phyloP scores from a whole-genome alignment of 2,329 filamentous ascomycete species.

The Penicillium janthinellum region DNA sequence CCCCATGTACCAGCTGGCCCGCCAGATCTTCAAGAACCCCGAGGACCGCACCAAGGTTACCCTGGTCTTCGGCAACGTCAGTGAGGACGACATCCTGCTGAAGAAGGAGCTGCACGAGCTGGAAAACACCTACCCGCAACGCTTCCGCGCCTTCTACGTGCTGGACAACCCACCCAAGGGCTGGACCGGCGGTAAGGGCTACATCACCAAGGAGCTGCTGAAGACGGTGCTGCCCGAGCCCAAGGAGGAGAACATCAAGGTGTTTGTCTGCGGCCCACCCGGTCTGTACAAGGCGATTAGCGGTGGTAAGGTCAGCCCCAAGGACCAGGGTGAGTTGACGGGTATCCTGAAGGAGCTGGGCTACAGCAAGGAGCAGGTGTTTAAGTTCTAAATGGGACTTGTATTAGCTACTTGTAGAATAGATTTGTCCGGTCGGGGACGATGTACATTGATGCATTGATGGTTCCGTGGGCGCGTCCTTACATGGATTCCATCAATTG shows the following conservation, averaged over 20 bases:
- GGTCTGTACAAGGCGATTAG: conserved; percentile 91
- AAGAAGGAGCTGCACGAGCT: conserved; percentile 81
- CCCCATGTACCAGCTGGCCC: conserved; percentile 94
- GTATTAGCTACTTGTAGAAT: conserved; percentile 16
- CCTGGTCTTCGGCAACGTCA: conserved; percentile 87
- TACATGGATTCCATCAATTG: neutral
- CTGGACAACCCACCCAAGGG: conserved; percentile 80
- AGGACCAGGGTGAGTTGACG: conserved; percentile 86
- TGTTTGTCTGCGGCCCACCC: conserved; percentile 94
- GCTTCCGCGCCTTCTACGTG: conserved; percentile 93
- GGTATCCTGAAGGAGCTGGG: conserved; percentile 83
- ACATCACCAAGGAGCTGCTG: conserved; percentile 85
- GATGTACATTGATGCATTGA: conserved; percentile 23
- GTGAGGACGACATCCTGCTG: conserved; percentile 87
- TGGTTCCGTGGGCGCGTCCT: conserved; percentile 16
- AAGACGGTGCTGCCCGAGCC: conserved; percentile 95
- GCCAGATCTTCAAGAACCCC: conserved; percentile 93
- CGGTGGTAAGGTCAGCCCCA: conserved; percentile 85
- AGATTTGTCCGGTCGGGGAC: conserved; percentile 2
- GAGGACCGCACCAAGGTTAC: conserved; percentile 98
- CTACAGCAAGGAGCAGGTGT: conserved; percentile 85
- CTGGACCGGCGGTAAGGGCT: conserved; percentile 77
- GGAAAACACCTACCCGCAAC: conserved; percentile 92
- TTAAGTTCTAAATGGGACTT: conserved; percentile 73
- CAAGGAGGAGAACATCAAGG: conserved; percentile 87